Conservation (phyloP, 495 filamentous ascomycete genomes). For the Baudoinia panamericana region DNA sequence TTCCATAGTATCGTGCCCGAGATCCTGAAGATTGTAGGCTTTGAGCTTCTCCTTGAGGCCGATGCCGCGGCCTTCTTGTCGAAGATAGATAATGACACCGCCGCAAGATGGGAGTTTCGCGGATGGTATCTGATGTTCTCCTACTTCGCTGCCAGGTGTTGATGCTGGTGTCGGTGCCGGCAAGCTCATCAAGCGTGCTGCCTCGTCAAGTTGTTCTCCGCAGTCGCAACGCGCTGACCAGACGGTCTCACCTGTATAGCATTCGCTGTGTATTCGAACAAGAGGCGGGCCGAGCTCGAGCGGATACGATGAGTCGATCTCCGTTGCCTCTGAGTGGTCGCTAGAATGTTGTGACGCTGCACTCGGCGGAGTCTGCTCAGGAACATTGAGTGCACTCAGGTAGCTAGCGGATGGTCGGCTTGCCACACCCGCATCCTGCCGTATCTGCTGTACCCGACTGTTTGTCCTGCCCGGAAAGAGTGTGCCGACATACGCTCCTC, state of each 20-base stretch:
- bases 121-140: background rate
- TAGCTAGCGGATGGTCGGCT: slow-evolving; percentile 1
- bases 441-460: slow-evolving; percentile 39
- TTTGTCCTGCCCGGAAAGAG: slow-evolving; percentile 73
- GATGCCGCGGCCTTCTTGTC: slow-evolving; percentile 93
- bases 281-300: slow-evolving; percentile 41
- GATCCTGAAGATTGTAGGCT: slow-evolving; percentile 93
- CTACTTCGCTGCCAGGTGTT: slow-evolving; percentile 13
- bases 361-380: background rate
- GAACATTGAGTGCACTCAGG: slow-evolving; percentile 4
- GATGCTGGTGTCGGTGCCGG: slow-evolving; percentile 27
- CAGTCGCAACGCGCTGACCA: slow-evolving; percentile 98
- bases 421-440: slow-evolving; percentile 21
- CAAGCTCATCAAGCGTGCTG: slow-evolving; percentile 85
- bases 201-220: slow-evolving; percentile 94
- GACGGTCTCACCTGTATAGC: slow-evolving; percentile 95
- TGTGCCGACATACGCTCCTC: slow-evolving; percentile 80
- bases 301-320: slow-evolving; percentile 10
- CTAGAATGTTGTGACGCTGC: background rate
- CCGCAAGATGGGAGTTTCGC: slow-evolving; percentile 39
- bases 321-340: background rate
- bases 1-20: slow-evolving; percentile 91
- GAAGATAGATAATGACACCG: slow-evolving; percentile 86
- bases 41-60: slow-evolving; percentile 91
- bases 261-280: slow-evolving; percentile 93